Evolutionary conservation across 257 asterid genomes (phyloP), one percentile per base, ranked within the genome.

Genomic region (Cordia subcordata): DNA sequence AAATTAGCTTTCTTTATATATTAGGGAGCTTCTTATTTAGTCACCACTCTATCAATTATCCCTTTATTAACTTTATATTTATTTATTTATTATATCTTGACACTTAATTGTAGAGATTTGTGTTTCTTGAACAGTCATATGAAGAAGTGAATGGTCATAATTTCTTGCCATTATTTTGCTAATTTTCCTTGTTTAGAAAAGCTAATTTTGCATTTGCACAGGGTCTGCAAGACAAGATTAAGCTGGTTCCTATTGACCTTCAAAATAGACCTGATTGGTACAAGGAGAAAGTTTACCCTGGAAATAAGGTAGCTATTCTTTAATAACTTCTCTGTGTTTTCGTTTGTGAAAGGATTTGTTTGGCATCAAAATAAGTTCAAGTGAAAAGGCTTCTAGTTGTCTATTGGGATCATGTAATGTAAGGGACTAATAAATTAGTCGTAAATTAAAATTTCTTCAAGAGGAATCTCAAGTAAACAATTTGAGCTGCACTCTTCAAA

Each of bases 281-380:
- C 73, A 81, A 78, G 85, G 91, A 83, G 82, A 83, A 78, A 76
- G 83, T 80, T 8, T 73, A 83, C 49, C 81, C 91, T 52, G 68
- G 15, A 68, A 83, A 83, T 53, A 80, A 80, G 91, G 90, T 80
- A 22, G 6, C 39, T 13, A 20, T 20, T 42, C 21, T 58, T 46
- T 52, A 10, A n/a, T n/a, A 11, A 11, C 12, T 47, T 20, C 35
- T 52, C 62, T 23, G 17, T 49, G n/a, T 49, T 49, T 17, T 6
- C 10, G 47, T 42, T 42, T 12, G 1, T 42, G 12, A 13, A 42
- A 8, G 12, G n/a, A n/a, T n/a, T n/a, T n/a, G n/a, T n/a, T n/a
- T n/a, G n/a, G n/a, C n/a, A n/a, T n/a, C n/a, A n/a, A n/a, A n/a
- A n/a, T n/a, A n/a, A n/a, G n/a, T n/a, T n/a, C n/a, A n/a, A n/a